Evolutionary conservation across 1,139 yeast species (phyloP), one percentile per base, ranked within the genome.

Genomic region (Petasospora fabianii): DNA sequence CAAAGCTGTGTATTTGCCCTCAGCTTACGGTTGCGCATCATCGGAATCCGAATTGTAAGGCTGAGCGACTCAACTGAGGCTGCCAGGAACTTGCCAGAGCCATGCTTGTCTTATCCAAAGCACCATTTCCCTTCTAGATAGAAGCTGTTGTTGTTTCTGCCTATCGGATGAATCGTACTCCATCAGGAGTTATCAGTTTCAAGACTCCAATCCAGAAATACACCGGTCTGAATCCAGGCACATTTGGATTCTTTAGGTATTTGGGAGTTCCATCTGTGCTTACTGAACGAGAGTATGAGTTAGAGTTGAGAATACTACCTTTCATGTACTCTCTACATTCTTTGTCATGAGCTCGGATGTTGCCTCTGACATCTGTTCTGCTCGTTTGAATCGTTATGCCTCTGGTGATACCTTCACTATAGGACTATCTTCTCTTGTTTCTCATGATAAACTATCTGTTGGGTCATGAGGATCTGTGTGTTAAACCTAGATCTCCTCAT

Each of bases 1-100:
- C n/a, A n/a, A n/a, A n/a, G n/a, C n/a, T n/a, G n/a, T n/a, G 31
- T 7, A 18, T 29, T 12, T 13, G 11, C 9, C 31, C 16, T 12
- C 31, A 29, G 12, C 15, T 17, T 8, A 29, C 31, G 6, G 31
- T 29, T 6, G 13, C 31, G 10, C 22, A 29, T 22, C 16, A 29
- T 22, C 10, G 13, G 9, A 21, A 29, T 14, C 5, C 13, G 8
- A 29, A 29, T 17, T 21, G 31, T n/a, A 17, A 17, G 16, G 31
- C 31, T 17, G 31, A 29, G 14, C 16, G 31, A 10, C 6, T 7
- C 5, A 8, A 29, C 22, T 22, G 31, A 13, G 18, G 18, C 8
- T 18, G 16, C n/a, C 21, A 17, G 7, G 22, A 6, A 5, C 12
- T 84, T 68, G 46, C 22, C 7, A 20, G 22, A 20, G 7, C 22